These are phyloP conservation scores for Epicoccum nigrum DNA, from an alignment of 2,329 filamentous ascomycete genomes.

Conservation along the genomic window DNA sequence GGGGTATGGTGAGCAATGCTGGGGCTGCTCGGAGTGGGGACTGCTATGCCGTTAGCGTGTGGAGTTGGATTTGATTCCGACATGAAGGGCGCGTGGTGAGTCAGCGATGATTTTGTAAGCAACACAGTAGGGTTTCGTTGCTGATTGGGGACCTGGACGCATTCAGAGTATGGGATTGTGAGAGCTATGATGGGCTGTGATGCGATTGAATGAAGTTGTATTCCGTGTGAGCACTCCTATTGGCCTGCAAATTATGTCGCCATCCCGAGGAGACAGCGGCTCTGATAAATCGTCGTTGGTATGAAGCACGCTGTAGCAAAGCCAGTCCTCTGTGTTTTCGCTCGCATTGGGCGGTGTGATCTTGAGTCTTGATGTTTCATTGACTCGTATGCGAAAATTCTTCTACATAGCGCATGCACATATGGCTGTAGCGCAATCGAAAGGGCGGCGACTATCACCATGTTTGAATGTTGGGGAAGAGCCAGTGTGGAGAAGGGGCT, in stretches of 20 bases:
- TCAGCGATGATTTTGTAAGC: slow-evolving; percentile 10
- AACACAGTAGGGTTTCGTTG: background rate
- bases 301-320: too few relatives aligned
- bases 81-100: slow-evolving; percentile 9
- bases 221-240: background rate
- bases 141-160: background rate
- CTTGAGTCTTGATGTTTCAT: background rate
- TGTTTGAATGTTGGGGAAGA: background rate
- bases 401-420: background rate
- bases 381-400: slow-evolving; percentile 4
- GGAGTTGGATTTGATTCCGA: slow-evolving; percentile 4
- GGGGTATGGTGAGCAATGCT: background rate
- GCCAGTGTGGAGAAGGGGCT: slow-evolving; percentile 1
- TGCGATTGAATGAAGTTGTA: background rate
- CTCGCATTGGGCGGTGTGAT: too few relatives aligned
- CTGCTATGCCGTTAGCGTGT: slow-evolving; percentile 4
- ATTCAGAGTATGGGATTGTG: background rate
- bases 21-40: slow-evolving; percentile 3
- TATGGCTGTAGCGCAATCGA: background rate
- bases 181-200: background rate
- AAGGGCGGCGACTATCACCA: slow-evolving; percentile 8
- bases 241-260: too few relatives aligned
- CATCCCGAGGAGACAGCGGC: too few relatives aligned
- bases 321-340: too few relatives aligned
- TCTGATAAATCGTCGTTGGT: too few relatives aligned